Percentiles rank a stretch among this genome's conserved stretches.
These are phyloP conservation scores for Euphorbia tirucalli DNA, from an alignment of 345 rosid genomes.

Conservation along the genomic window DNA sequence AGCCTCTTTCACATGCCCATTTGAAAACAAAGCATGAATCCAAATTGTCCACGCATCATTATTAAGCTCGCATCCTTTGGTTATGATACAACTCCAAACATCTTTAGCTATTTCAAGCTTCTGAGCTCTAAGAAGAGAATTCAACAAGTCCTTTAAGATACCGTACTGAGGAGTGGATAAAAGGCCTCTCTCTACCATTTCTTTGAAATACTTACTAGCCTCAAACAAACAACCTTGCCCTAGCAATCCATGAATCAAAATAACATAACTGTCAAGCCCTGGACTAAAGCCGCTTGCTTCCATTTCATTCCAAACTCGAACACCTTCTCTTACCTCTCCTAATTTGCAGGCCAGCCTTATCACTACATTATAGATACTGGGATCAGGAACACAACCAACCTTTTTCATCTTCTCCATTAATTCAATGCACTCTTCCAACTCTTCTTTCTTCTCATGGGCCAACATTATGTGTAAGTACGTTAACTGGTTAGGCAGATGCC, in stretches of 20 bases:
- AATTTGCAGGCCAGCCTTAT: constrained; percentile 78
- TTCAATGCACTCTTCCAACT: constrained; percentile 62
- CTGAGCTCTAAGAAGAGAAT: constrained; percentile 56
- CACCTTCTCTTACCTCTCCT: constrained; percentile 62
- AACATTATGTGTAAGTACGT: constrained; percentile 74
- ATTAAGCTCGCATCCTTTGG: constrained; percentile 72
- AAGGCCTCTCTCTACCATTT: constrained; percentile 75
- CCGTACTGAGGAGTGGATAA: constrained; percentile 66
- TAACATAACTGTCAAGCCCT: constrained; percentile 67
- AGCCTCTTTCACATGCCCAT: constrained; percentile 80
- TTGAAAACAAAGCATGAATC: constrained; percentile 85
- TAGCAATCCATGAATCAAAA: constrained; percentile 67
- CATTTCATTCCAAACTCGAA: constrained; percentile 68
- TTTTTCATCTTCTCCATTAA: constrained; percentile 57
- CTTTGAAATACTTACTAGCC: constrained; percentile 70
- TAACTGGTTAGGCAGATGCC: constrained; percentile 49
- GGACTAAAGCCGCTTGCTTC: constrained; percentile 66
- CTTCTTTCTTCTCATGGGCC: constrained; percentile 76
- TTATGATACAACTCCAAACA: constrained; percentile 66
- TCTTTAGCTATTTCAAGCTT: constrained; percentile 84
- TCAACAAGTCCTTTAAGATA: constrained; percentile 61
- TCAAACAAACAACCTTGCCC: constrained; percentile 58
- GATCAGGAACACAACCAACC: constrained; percentile 57
- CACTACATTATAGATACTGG: constrained; percentile 51
- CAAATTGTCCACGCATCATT: constrained; percentile 83